Evolutionary conservation across 352 stramenopile species (phyloP).

Genomic region (Phytophthora crassamura): DNA sequence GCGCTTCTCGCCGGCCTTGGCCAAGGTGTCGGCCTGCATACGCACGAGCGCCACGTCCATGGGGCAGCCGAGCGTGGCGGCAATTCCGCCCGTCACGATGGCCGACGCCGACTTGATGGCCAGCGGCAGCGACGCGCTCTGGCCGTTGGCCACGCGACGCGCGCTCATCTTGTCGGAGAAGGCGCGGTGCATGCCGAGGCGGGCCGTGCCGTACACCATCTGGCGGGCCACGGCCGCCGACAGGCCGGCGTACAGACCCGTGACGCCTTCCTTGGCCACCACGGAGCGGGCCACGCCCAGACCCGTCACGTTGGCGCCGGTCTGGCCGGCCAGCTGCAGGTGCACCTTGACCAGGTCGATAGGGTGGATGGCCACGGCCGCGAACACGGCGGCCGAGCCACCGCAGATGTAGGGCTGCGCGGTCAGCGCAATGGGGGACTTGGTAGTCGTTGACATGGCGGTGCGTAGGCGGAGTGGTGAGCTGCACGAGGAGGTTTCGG

Average conservation of each 20-base stretch:
- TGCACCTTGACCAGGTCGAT: conserved; percentile 94
- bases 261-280: conserved; percentile 80
- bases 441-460: conserved; percentile 39
- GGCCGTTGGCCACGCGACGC: conserved; percentile 69
- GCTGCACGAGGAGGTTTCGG: conserved; percentile 31
- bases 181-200: conserved; percentile 86
- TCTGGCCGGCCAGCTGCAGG: conserved; percentile 87
- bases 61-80: conserved; percentile 97
- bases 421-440: conserved; percentile 57
- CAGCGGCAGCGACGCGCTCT: conserved; percentile 73
- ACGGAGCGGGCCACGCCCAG: conserved; percentile 81
- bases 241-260: conserved; percentile 85
- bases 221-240: conserved; percentile 83
- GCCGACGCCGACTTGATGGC: conserved; percentile 78
- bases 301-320: conserved; percentile 75
- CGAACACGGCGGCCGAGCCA: conserved; percentile 75
- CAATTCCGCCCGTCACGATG: conserved; percentile 86
- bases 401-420: conserved; percentile 86
- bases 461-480: background rate
- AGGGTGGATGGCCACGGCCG: conserved; percentile 86
- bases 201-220: conserved; percentile 88
- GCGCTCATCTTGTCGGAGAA: conserved; percentile 83
- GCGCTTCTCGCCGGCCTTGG: conserved; percentile 88
- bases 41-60: conserved; percentile 98
- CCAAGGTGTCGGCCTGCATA: conserved; percentile 98